Percentiles rank a stretch among this genome's conserved stretches.
phyloP scores from a whole-genome alignment of 2,329 filamentous ascomycete species.

The Phialophora macrospora region DNA sequence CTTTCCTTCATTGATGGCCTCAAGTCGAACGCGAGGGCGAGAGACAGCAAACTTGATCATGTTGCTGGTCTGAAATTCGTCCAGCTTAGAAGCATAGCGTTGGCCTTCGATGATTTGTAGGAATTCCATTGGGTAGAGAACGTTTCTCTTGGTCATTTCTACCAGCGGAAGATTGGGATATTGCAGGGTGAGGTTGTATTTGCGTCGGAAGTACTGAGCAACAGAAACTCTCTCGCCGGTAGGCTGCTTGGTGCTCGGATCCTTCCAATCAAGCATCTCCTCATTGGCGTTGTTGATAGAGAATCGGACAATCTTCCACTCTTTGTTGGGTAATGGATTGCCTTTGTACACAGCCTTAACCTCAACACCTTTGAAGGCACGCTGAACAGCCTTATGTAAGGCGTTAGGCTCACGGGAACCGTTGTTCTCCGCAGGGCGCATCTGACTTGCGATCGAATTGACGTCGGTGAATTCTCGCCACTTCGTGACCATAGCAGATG shows the following conservation, averaged over 20 bases:
- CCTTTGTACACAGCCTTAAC: conserved; percentile 47
- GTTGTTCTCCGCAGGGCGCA: conserved; percentile 21
- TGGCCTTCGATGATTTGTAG: conserved; percentile 60
- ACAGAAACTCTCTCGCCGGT: conserved; percentile 62
- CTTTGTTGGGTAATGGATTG: conserved; percentile 43
- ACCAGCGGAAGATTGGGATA: conserved; percentile 60
- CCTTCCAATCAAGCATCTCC: conserved; percentile 50
- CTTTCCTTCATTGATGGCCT: conserved; percentile 71
- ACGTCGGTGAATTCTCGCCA: conserved; percentile 42
- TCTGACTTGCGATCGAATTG: conserved; percentile 40
- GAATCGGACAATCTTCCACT: conserved; percentile 60
- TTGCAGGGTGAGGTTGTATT: conserved; percentile 57
- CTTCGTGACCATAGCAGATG: conserved; percentile 45
- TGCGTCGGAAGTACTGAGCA: conserved; percentile 59
- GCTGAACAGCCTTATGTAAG: conserved; percentile 42
- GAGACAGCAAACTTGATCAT: conserved; percentile 97
- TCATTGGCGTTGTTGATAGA: conserved; percentile 49
- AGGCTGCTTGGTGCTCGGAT: conserved; percentile 47
- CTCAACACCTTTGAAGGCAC: conserved; percentile 44
- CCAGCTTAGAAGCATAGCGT: conserved; percentile 63
- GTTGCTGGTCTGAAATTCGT: conserved; percentile 68
- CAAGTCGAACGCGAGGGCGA: conserved; percentile 69
- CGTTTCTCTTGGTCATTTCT: conserved; percentile 60
- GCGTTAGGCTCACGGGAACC: conserved; percentile 36
- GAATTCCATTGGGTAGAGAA: conserved; percentile 63